These are phyloP conservation scores for Aulographum hederae DNA, from an alignment of 2,329 filamentous ascomycete species.

Conservation along the genomic window DNA sequence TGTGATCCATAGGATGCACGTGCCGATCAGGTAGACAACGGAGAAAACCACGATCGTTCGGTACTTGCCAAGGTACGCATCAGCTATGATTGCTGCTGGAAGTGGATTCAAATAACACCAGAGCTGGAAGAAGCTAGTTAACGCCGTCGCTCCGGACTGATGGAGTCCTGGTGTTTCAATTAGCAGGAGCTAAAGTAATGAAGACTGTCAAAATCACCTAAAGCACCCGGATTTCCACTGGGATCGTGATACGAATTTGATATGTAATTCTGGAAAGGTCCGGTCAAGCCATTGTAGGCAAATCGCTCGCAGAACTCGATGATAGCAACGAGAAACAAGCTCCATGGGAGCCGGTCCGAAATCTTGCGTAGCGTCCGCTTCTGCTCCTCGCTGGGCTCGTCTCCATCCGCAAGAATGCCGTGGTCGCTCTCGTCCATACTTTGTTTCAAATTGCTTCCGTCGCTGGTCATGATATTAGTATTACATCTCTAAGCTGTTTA, in stretches of 20 bases:
- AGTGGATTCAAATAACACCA: constrained; percentile 27
- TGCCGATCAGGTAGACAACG: constrained; percentile 44
- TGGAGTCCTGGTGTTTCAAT: constrained; percentile 14
- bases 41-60: constrained; percentile 51
- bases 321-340: constrained; percentile 28
- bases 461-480: no score
- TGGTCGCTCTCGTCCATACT: no score
- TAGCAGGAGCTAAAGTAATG: constrained; percentile 2
- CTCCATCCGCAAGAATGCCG: no score
- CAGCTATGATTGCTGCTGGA: constrained; percentile 34
- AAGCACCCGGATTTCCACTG: constrained; percentile 5
- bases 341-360: constrained; percentile 26
- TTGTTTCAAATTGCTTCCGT: no score
- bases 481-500: no score
- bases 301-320: constrained; percentile 32
- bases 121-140: constrained; percentile 29
- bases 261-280: constrained; percentile 32
- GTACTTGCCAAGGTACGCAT: constrained; percentile 52
- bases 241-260: constrained; percentile 18
- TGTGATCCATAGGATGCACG: constrained; percentile 46
- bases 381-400: constrained; percentile 23
- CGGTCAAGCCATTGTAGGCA: constrained; percentile 26
- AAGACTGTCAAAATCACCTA: no score
- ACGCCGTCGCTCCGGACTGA: constrained; percentile 24
- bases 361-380: constrained; percentile 23